These are phyloP conservation scores for Arthromyces matolae DNA, from an alignment of 768 basidiomycete species.

Conservation along the genomic window DNA sequence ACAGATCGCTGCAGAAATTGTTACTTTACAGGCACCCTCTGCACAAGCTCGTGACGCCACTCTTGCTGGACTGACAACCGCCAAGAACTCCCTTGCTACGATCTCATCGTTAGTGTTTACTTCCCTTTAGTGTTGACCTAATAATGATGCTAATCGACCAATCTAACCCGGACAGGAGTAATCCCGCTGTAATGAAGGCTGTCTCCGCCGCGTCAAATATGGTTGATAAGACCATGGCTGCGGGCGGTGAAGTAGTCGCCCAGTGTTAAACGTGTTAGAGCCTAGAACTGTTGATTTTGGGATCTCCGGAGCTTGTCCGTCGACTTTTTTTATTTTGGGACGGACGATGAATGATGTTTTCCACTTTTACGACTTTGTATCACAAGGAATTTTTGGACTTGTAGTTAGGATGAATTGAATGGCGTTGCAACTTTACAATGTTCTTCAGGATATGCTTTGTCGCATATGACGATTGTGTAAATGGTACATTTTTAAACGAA, in stretches of 20 bases:
- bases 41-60: slow-evolving; percentile 22
- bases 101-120: slow-evolving; percentile 21
- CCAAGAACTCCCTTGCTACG: slow-evolving; percentile 18
- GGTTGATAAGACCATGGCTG: slow-evolving; percentile 20
- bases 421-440: background rate
- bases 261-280: slow-evolving; percentile 11
- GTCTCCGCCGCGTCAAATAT: slow-evolving; percentile 16
- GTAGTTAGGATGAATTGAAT: slow-evolving; percentile 1
- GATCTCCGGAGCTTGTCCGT: too few species aligned
- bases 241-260: slow-evolving; percentile 19
- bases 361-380: background rate
- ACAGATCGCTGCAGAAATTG: slow-evolving; percentile 20
- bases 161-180: slow-evolving; percentile 17
- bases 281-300: too few species aligned
- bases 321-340: background rate
- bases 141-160: too few species aligned
- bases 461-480: too few species aligned
- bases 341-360: background rate
- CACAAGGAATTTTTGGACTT: background rate
- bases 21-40: slow-evolving; percentile 19
- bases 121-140: background rate
- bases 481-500: too few species aligned
- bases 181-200: slow-evolving; percentile 19
- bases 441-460: too few species aligned
- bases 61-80: slow-evolving; percentile 18